A percentile compares a stretch with the other conserved stretches of the same genome.
Evolutionary conservation across 352 stramenopile genomes (phyloP).

Genomic region (Lagenidium sp.): DNA sequence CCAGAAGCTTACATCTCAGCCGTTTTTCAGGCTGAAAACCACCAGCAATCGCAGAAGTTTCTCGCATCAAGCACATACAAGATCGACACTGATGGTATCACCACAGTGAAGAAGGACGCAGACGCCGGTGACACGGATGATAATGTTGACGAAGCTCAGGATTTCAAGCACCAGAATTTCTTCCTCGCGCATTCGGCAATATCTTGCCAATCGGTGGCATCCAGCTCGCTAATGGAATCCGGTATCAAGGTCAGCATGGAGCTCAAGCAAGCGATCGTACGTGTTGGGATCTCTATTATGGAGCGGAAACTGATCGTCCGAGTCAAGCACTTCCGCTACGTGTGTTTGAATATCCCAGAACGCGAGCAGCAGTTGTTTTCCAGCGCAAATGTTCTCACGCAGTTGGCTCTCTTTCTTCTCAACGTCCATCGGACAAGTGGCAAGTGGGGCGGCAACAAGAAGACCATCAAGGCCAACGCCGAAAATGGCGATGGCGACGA

Average conservation of each 20-base stretch:
- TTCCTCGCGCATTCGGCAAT: slow-evolving; percentile 64
- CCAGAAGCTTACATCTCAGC: slow-evolving; percentile 54
- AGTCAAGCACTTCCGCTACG: slow-evolving; percentile 96
- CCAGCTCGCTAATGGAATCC: slow-evolving; percentile 82
- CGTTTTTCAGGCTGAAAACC: slow-evolving; percentile 58
- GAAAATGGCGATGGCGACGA: slow-evolving; percentile 16
- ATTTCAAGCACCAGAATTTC: slow-evolving; percentile 80
- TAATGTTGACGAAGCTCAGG: slow-evolving; percentile 19
- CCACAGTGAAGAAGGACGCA: slow-evolving; percentile 13
- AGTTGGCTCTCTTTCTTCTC: slow-evolving; percentile 92
- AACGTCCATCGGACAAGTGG: slow-evolving; percentile 93
- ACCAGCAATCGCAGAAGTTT: slow-evolving; percentile 36
- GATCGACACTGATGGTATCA: slow-evolving; percentile 24
- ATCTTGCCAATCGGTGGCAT: slow-evolving; percentile 54
- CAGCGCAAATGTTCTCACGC: slow-evolving; percentile 90
- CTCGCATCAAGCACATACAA: slow-evolving; percentile 31
- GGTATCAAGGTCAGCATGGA: slow-evolving; percentile 94
- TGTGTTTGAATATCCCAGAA: slow-evolving; percentile 87
- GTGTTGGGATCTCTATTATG: slow-evolving; percentile 92
- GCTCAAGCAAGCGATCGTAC: slow-evolving; percentile 91
- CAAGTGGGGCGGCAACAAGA: slow-evolving; percentile 80
- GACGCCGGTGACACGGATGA: slow-evolving; percentile 10
- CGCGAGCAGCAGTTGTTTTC: slow-evolving; percentile 87
- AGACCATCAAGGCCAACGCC: too few relatives aligned
- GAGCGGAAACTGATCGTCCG: slow-evolving; percentile 92